Evolutionary conservation across 768 basidiomycete species (phyloP), one percentile per base, ranked within the genome.

Genomic region (Sarcodon sp.): DNA sequence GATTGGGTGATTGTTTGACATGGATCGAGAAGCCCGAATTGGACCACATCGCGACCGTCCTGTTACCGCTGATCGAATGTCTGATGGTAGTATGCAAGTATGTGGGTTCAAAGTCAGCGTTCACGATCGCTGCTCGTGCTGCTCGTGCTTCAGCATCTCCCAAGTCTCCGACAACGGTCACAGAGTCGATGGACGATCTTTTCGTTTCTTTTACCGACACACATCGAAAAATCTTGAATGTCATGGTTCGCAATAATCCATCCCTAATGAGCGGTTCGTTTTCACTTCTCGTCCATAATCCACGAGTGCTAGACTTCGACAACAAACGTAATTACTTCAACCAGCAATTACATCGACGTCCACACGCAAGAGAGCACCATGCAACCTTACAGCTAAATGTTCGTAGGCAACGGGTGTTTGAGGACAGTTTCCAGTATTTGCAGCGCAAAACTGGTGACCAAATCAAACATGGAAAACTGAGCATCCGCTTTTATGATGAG

Each of bases 41-140:
- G 38, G 87, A 88, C 49, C 87, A 96, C 60, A 80, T 94, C 44
- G 90, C 90, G 4, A 93, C 87, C 1, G 89, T 97, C 11, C 71
- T 99, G 2, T 69, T 99, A 33, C 96, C 96, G 9, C 71, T 97
- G 43, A 96, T 99, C 51, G 96, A 99, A 63, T 79, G 93, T 1
- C 68, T 99, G 51, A 97, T 99, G 94, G 92, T 99, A 1, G 90
- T 99, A 35, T 96, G 90, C 76, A 96, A 96, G 64, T 89, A 93
- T 61, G 87, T 87, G 31, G 86, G 85, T 7, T 69, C 83, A 6
- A 83, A 83, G 55, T 65, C 72, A 2, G 57, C 69, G n/a, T 54
- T 66, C 0, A 67, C 67, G 12, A 64, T 59, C 31, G 54, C 73
- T 33, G 64, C 69, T 11, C 79, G 81, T 46, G 61, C 72, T 11